Conservation (phyloP, 768 basidiomycete species). For the Cystobasidium tubakii region DNA sequence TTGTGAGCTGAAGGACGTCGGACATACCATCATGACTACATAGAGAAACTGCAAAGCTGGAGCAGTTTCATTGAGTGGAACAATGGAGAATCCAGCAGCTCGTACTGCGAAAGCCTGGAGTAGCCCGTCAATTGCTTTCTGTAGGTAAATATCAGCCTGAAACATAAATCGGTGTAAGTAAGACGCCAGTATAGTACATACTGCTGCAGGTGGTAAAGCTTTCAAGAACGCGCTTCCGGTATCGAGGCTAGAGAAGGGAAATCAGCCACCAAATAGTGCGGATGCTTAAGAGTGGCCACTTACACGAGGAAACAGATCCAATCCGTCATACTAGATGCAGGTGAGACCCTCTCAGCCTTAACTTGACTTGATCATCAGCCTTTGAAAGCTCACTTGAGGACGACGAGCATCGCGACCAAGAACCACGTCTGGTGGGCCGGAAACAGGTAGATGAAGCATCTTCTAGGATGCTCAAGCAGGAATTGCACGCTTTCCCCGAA, state of each 20-base stretch:
- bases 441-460: slow-evolving; percentile 47
- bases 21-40: slow-evolving; percentile 79
- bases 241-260: slow-evolving; percentile 17
- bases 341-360: not conserved
- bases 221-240: slow-evolving; percentile 53
- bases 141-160: not conserved
- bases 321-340: slow-evolving; percentile 55
- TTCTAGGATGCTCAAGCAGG: slow-evolving; percentile 86
- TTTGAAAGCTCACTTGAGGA: slow-evolving; percentile 32
- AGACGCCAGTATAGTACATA: not conserved
- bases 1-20: not conserved
- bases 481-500: slow-evolving; percentile 76
- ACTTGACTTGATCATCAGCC: too few relatives aligned
- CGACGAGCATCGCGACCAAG: slow-evolving; percentile 33
- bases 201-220: slow-evolving; percentile 57
- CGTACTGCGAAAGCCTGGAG: slow-evolving; percentile 73
- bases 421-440: slow-evolving; percentile 41
- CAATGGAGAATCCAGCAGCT: slow-evolving; percentile 77
- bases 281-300: slow-evolving; percentile 63
- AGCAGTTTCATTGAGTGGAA: slow-evolving; percentile 66
- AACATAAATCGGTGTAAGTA: too few relatives aligned
- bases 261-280: slow-evolving; percentile 45
- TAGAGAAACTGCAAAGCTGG: slow-evolving; percentile 89
- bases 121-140: slow-evolving; percentile 64
- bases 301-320: slow-evolving; percentile 78